phyloP scores from a whole-genome alignment of 1,284 basidiomycete genomes.

The Thelephora terrestris region DNA sequence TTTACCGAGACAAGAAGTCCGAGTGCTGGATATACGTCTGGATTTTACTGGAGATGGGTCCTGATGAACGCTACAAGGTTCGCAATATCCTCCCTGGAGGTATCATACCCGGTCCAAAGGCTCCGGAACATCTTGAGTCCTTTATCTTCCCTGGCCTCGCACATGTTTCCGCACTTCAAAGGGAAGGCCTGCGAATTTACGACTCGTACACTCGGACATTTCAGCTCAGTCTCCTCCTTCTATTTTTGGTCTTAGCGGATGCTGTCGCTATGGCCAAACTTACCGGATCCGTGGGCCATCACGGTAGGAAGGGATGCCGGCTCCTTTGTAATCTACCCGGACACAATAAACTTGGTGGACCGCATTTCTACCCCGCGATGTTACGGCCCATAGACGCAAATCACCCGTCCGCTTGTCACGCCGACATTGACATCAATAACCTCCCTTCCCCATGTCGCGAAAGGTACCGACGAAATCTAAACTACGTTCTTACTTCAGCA shows the following conservation, averaged over 20 bases:
- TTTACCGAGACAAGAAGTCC: constrained; percentile 6
- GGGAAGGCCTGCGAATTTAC: constrained; percentile 16
- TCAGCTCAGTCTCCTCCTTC: constrained; percentile 7
- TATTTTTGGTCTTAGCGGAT: constrained; percentile 10
- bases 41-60: constrained; percentile 2
- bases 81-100: constrained; percentile 10
- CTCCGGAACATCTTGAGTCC: constrained; percentile 26
- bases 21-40: constrained; percentile 13
- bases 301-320: constrained; percentile 22
- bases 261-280: constrained; percentile 15
- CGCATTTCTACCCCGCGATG: constrained; percentile 23
- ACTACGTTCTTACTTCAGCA: not conserved
- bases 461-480: not conserved
- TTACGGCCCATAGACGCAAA: constrained; percentile 2
- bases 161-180: constrained; percentile 15
- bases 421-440: constrained; percentile 4
- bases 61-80: constrained; percentile 8
- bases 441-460: constrained; percentile 2
- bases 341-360: constrained; percentile 18
- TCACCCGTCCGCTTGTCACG: constrained; percentile 1
- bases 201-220: constrained; percentile 11
- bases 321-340: constrained; percentile 22
- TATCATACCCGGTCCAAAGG: constrained; percentile 24
- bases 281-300: constrained; percentile 23
- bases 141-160: constrained; percentile 25